Conservation (phyloP, 2,329 filamentous ascomycete genomes). For the Trichophyton mentagrophytes region DNA sequence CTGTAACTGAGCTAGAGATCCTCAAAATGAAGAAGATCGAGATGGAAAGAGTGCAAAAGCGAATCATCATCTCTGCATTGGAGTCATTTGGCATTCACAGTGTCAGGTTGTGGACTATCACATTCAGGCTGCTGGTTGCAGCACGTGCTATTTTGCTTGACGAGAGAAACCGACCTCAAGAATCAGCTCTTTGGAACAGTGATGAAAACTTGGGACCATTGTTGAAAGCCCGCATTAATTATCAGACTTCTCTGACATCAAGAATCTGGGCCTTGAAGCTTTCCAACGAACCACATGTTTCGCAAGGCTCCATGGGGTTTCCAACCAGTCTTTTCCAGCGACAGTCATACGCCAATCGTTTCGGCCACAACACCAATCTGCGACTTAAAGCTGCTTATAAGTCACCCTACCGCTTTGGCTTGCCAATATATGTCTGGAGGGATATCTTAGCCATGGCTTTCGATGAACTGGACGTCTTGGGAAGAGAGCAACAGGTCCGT, state of each 20-base stretch:
- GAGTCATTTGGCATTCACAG: slow-evolving; percentile 16
- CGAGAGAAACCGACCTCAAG: slow-evolving; percentile 15
- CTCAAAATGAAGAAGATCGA: slow-evolving; percentile 17
- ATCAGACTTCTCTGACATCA: neutral
- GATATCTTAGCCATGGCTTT: slow-evolving; percentile 21
- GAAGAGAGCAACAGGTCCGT: slow-evolving; percentile 18
- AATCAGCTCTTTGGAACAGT: neutral
- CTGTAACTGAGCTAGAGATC: slow-evolving; percentile 14
- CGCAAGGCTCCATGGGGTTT: neutral
- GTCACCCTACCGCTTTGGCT: slow-evolving; percentile 16
- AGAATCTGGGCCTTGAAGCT: neutral
- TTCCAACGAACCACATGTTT: neutral
- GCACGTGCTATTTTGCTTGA: slow-evolving; percentile 22
- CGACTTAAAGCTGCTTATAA: slow-evolving; percentile 8
- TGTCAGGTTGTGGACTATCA: slow-evolving; percentile 20
- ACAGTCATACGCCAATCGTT: neutral
- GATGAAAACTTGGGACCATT: neutral
- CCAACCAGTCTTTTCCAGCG: neutral
- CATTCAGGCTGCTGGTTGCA: slow-evolving; percentile 20
- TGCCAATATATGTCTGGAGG: slow-evolving; percentile 21
- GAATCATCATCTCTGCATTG: slow-evolving; percentile 20
- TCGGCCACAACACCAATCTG: neutral
- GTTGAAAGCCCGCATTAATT: neutral
- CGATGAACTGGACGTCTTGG: slow-evolving; percentile 18
- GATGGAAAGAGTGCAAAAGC: slow-evolving; percentile 19